Base-by-base conservation (phyloP, 352 stramenopile species). In the Globisporangium spiculum region DNA sequence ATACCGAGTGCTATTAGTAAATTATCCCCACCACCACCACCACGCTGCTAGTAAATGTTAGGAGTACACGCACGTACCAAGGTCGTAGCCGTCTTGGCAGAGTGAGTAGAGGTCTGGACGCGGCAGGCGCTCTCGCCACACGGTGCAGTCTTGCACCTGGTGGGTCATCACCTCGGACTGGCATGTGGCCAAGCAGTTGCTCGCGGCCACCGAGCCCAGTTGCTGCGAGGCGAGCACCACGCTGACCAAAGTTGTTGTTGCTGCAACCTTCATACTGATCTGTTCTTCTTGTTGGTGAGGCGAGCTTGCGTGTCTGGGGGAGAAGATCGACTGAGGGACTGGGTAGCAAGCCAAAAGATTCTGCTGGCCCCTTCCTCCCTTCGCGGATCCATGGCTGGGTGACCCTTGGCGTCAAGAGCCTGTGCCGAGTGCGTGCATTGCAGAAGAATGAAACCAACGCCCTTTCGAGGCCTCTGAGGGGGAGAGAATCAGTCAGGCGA, bases 71-170 rank as follows among this genome's bases (percentile, higher is more conserved):
- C 38, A 46, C 41, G 41, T n/a, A 48, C 41, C 66, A 7, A 71
- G 63, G 32, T 77, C 80, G 66, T 74, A 86, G 14, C 78, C 78
- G 30, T 86, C 69, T 8, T 79, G 72, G 67, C 78, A 86, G 66
- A 80, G 73, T 48, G 78, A 81, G 71, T 79, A 86, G 68, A 86
- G 73, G 46, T 86, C 78, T 1, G 76, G 78, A n/a, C 78, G 76
- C 0, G 78, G 78, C 22, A 86, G 75, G 10, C 60, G 71, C 48
- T 81, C 74, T 41, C 78, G 73, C 75, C 78, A 86, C 36, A 74
- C 74, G 54, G 77, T 57, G 53, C 76, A 86, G 34, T 74, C 75
- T 3, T 74, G 44, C 46, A 83, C 75, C 22, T 77, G 74, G 63
- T 73, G 71, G 65, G 75, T 71, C 62, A 84, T 75, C 26, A 86